A percentile compares a stretch with the other conserved stretches of the same genome.
Conservation (phyloP, 2,329 filamentous ascomycete genomes). For the Aspergillus japonicus region DNA sequence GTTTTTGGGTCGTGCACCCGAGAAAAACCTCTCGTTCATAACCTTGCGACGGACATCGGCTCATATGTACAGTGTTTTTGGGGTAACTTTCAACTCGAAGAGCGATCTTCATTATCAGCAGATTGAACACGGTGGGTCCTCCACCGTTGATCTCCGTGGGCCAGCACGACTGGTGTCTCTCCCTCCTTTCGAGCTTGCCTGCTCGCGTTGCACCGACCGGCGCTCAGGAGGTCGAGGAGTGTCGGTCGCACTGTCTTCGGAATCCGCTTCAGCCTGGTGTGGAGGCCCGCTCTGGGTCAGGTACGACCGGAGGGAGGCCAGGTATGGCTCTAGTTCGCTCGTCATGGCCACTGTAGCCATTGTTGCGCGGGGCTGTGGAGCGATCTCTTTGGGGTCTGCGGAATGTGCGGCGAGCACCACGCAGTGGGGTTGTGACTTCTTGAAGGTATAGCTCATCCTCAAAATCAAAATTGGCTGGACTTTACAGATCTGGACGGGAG, state of each 20-base stretch:
- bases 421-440: background rate
- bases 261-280: background rate
- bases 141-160: background rate
- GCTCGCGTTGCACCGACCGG: background rate
- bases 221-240: background rate
- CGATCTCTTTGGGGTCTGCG: constrained; percentile 4
- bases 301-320: constrained; percentile 31
- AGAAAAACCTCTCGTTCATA: background rate
- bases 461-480: background rate
- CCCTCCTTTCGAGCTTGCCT: background rate
- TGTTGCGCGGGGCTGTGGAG: constrained; percentile 10
- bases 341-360: constrained; percentile 35
- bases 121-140: background rate
- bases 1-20: background rate
- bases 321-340: constrained; percentile 30
- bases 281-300: constrained; percentile 16
- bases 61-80: constrained; percentile 38
- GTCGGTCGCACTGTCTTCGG: background rate
- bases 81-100: constrained; percentile 26
- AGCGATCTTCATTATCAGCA: background rate
- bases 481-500: constrained; percentile 18
- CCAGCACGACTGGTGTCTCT: constrained; percentile 1
- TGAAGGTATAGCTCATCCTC: constrained; percentile 1
- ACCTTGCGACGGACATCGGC: background rate
- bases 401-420: background rate